Percentiles rank a stretch among this genome's conserved stretches.
Evolutionary conservation across 495 filamentous ascomycete genomes (phyloP).

Genomic region (Penicillium cataractarum): DNA sequence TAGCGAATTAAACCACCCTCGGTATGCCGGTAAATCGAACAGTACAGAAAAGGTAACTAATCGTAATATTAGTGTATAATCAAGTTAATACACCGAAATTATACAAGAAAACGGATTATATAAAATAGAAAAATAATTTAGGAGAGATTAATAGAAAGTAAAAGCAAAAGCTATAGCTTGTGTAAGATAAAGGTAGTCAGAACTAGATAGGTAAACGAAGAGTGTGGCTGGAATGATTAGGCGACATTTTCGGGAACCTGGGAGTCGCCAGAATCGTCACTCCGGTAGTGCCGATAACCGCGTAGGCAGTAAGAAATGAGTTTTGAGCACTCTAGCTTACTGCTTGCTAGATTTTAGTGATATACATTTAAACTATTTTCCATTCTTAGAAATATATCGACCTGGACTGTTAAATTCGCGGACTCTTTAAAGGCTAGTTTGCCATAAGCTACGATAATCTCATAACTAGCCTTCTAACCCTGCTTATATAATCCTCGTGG

Average conservation of each 20-base stretch:
- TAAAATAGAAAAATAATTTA: too few relatives aligned
- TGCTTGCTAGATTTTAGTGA: not conserved
- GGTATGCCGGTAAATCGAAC: not conserved
- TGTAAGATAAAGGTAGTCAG: too few relatives aligned
- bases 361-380: not conserved
- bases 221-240: too few relatives aligned
- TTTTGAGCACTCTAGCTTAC: slow-evolving; percentile 21
- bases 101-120: too few relatives aligned
- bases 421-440: slow-evolving; percentile 19
- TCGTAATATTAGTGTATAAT: not conserved
- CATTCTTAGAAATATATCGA: not conserved
- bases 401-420: slow-evolving; percentile 4
- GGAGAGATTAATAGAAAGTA: too few relatives aligned
- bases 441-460: slow-evolving; percentile 11
- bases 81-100: not conserved
- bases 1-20: not conserved
- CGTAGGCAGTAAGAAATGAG: slow-evolving; percentile 14
- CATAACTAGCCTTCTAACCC: slow-evolving; percentile 13
- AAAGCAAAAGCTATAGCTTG: too few relatives aligned
- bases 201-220: too few relatives aligned
- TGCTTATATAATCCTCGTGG: slow-evolving; percentile 11
- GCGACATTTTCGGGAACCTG: not conserved
- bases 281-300: slow-evolving; percentile 15
- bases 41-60: not conserved
- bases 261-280: slow-evolving; percentile 17